phyloP scores from a whole-genome alignment of 2,329 filamentous ascomycete genomes.

The Aspergillus clavatus region DNA sequence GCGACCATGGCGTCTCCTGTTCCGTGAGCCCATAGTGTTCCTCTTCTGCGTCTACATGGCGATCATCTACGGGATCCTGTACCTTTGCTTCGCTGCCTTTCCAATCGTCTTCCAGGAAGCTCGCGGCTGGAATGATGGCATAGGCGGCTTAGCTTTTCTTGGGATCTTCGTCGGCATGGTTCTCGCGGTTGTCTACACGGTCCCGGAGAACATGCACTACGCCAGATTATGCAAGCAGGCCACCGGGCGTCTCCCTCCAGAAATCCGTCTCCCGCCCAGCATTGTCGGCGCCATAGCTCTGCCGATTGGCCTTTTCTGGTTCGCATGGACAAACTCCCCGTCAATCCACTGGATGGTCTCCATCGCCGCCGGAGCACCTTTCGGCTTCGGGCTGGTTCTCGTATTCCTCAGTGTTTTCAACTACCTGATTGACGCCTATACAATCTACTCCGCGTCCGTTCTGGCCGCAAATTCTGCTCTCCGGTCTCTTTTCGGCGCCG shows the following conservation, averaged over 20 bases:
- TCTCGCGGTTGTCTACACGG: constrained; percentile 34
- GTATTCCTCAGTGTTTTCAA: constrained; percentile 39
- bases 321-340: constrained; percentile 53
- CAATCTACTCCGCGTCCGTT: constrained; percentile 38
- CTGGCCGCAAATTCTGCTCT: constrained; percentile 42
- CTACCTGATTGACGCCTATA: constrained; percentile 42
- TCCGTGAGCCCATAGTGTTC: constrained; percentile 42
- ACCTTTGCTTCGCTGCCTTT: constrained; percentile 29
- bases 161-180: constrained; percentile 31
- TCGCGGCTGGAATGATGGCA: constrained; percentile 28
- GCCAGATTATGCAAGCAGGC: constrained; percentile 19
- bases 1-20: constrained; percentile 46
- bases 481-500: constrained; percentile 41
- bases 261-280: constrained; percentile 49
- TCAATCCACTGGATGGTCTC: constrained; percentile 37
- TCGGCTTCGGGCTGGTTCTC: constrained; percentile 40
- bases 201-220: constrained; percentile 35
- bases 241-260: constrained; percentile 44
- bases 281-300: constrained; percentile 47
- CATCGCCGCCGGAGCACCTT: constrained; percentile 32
- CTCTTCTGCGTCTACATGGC: constrained; percentile 28
- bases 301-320: constrained; percentile 55
- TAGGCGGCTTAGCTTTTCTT: constrained; percentile 25
- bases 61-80: constrained; percentile 27
- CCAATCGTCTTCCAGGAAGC: constrained; percentile 26